Percentiles rank a stretch among this genome's conserved stretches.
Evolutionary conservation across 1,284 basidiomycete genomes (phyloP).

Genomic region (Tilletiopsis washingtonensis): DNA sequence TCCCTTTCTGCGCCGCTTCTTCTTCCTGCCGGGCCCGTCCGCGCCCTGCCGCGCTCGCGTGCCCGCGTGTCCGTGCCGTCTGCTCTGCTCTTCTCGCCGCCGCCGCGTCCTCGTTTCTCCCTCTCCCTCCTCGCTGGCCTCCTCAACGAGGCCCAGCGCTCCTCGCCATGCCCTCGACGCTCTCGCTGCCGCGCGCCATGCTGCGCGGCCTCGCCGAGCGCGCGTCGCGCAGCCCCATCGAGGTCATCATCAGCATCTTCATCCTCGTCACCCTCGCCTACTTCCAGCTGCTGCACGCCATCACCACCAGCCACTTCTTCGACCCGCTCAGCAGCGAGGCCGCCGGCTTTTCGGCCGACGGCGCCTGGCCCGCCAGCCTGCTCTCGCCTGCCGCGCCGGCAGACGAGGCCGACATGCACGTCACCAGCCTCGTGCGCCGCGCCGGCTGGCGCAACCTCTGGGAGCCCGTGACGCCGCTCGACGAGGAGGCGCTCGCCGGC

Average conservation of each 20-base stretch:
- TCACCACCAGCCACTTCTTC: conserved; percentile 58
- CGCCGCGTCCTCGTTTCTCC: too few species aligned
- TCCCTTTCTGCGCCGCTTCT: too few species aligned
- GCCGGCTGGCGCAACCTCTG: conserved; percentile 17
- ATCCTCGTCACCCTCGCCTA: conserved; percentile 81
- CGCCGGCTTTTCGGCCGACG: conserved; percentile 21
- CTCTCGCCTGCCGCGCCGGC: too few species aligned
- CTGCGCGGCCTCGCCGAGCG: conserved; percentile 19
- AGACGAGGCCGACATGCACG: conserved; percentile 2
- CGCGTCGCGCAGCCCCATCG: conserved; percentile 53
- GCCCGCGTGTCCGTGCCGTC: too few species aligned
- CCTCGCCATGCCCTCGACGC: conserved; percentile 1
- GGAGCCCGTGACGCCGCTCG: conserved; percentile 12
- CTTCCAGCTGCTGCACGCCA: conserved; percentile 77
- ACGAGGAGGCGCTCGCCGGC: conserved; percentile 9
- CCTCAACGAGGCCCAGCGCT: conserved; percentile 9
- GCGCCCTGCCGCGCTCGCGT: too few species aligned
- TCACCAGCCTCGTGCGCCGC: conserved; percentile 19
- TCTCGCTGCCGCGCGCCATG: conserved; percentile 26
- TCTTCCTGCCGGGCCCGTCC: too few species aligned
- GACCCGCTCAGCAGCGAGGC: conserved; percentile 32
- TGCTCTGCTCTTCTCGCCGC: too few species aligned
- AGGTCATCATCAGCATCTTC: conserved; percentile 79
- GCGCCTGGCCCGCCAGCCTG: conserved; percentile 3
- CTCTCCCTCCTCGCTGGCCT: too few species aligned